Conservation (phyloP, 257 asterid species). For the Capsicum chinense region DNA sequence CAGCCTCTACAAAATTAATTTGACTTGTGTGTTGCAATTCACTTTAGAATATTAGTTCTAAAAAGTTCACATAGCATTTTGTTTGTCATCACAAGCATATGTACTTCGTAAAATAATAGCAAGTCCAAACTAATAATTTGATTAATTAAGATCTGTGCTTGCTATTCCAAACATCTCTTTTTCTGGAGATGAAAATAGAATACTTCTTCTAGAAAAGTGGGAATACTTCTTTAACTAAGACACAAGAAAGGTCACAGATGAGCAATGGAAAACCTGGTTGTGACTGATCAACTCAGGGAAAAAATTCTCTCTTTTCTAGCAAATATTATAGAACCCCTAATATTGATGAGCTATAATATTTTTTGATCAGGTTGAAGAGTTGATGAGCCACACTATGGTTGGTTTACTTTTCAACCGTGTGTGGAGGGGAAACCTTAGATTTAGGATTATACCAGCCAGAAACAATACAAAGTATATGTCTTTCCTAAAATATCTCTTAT, state of each 20-base stretch:
- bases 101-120: neutral
- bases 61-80: neutral
- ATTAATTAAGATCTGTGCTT: neutral
- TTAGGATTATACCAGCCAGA: neutral
- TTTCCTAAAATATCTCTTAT: neutral
- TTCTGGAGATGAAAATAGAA: neutral
- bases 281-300: neutral
- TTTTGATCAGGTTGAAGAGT: slow-evolving; percentile 5
- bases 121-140: neutral
- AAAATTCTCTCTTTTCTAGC: neutral
- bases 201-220: neutral
- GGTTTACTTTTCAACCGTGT: neutral
- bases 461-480: neutral
- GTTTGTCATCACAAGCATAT: neutral
- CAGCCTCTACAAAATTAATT: neutral
- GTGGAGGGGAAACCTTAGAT: slow-evolving; percentile 1
- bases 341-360: neutral
- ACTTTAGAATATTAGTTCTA: neutral
- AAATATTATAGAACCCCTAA: neutral
- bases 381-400: slow-evolving; percentile 19
- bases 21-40: neutral
- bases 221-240: neutral
- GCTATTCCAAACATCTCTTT: slow-evolving; percentile 2
- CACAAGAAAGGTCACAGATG: neutral
- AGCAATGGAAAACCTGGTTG: slow-evolving; percentile 7